Conservation (phyloP, 305 asterid species). For the Fraxinus xanthoxyloides region DNA sequence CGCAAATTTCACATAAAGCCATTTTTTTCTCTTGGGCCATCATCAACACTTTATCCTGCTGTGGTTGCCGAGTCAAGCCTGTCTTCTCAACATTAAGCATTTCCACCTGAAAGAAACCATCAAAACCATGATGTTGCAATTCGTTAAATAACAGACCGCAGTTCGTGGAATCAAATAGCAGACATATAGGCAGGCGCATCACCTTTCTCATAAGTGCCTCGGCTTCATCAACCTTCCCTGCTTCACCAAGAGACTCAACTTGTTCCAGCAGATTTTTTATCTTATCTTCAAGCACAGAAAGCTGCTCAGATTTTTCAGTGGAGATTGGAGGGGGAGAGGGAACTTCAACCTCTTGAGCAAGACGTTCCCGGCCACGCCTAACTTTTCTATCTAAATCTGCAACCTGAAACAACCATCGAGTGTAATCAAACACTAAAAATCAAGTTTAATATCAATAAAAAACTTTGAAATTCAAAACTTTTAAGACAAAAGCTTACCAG, state of each 20-base stretch:
- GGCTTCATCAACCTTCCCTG: slow-evolving; percentile 97
- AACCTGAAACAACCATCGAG: slow-evolving; percentile 48
- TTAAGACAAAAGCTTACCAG: slow-evolving; percentile 56
- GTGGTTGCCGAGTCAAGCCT: slow-evolving; percentile 71
- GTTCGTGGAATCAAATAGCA: background rate
- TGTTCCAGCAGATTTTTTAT: slow-evolving; percentile 92
- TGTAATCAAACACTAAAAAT: background rate
- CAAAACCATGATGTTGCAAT: background rate
- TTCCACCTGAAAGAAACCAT: slow-evolving; percentile 61
- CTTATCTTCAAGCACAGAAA: slow-evolving; percentile 86
- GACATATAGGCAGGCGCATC: background rate
- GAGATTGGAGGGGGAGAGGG: slow-evolving; percentile 93
- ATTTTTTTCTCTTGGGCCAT: slow-evolving; percentile 94
- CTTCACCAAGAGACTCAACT: slow-evolving; percentile 98
- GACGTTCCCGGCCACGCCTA: slow-evolving; percentile 47
- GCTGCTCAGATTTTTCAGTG: slow-evolving; percentile 87
- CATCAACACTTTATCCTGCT: slow-evolving; percentile 67
- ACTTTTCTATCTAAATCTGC: slow-evolving; percentile 74
- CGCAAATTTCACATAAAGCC: slow-evolving; percentile 96
- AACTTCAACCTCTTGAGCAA: slow-evolving; percentile 83
- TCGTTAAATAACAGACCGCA: background rate
- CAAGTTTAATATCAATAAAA: slow-evolving; percentile 7
- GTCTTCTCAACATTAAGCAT: slow-evolving; percentile 79
- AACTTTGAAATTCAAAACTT: background rate
- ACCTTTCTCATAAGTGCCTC: slow-evolving; percentile 99